phyloP scores from a whole-genome alignment of 2,329 filamentous ascomycete genomes.

The Rhexocercosporidium sp. region DNA sequence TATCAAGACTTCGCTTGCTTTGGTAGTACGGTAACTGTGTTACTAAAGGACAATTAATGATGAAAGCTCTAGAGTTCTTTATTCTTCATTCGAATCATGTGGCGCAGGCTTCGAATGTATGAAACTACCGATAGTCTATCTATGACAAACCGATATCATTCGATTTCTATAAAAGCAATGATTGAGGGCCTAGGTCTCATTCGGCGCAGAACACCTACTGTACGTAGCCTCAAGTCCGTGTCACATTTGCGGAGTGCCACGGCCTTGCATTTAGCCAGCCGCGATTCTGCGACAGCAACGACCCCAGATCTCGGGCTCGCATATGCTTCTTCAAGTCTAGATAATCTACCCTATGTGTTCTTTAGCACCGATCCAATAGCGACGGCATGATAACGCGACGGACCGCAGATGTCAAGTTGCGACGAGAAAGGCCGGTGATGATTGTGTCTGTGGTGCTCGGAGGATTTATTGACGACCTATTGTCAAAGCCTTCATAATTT shows the following conservation, averaged over 20 bases:
- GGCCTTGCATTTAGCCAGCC: neutral
- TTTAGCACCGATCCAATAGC: neutral
- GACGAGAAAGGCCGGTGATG: neutral
- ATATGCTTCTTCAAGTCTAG: neutral
- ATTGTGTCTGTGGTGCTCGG: neutral
- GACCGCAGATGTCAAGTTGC: neutral
- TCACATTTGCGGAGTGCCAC: neutral
- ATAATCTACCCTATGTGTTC: neutral
- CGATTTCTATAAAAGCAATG: too few relatives aligned
- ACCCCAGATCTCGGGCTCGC: too few relatives aligned
- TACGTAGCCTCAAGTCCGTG: neutral
- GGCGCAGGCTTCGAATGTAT: neutral
- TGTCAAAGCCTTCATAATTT: neutral
- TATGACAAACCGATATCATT: neutral
- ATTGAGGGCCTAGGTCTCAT: too few relatives aligned
- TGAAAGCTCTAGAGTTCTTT: too few relatives aligned
- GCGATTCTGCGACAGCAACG: slow-evolving; percentile 1
- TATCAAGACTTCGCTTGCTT: neutral
- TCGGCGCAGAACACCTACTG: too few relatives aligned
- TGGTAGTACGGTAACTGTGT: neutral
- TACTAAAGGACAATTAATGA: neutral
- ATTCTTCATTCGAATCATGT: too few relatives aligned
- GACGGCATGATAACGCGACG: neutral
- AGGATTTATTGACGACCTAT: neutral
- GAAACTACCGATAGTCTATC: neutral